Conservation (phyloP, 106 monocot genomes). For the Allium cepa region DNA sequence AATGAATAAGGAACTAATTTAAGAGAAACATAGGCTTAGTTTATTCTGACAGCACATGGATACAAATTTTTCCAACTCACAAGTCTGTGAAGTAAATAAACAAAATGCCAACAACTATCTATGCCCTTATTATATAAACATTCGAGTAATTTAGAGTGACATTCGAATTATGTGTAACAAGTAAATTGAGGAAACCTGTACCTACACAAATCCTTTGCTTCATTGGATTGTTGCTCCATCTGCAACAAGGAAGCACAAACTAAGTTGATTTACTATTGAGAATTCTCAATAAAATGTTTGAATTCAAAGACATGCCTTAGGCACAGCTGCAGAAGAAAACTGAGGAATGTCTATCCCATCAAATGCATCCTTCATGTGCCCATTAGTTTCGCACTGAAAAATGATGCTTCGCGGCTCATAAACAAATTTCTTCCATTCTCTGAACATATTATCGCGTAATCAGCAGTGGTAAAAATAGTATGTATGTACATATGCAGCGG, state of each 20-base stretch:
- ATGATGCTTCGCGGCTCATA: constrained; percentile 51
- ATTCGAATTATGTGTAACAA: neutral
- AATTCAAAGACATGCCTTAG: constrained; percentile 20
- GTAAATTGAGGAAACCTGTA: constrained; percentile 12
- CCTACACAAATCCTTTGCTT: constrained; percentile 16
- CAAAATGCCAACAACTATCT: no score
- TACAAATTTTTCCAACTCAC: no score
- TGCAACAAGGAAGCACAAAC: constrained; percentile 6
- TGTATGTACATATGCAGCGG: no score
- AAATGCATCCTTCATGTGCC: constrained; percentile 2
- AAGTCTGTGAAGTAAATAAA: no score
- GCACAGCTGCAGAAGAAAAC: constrained; percentile 64
- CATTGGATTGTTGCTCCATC: constrained; percentile 23
- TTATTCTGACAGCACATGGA: no score
- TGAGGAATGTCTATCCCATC: constrained; percentile 40
- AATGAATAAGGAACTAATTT: no score
- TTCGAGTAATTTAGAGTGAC: neutral
- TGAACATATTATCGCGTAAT: neutral
- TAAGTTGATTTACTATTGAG: no score
- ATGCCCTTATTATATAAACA: no score
- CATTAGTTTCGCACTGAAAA: constrained; percentile 30
- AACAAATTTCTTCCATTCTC: constrained; percentile 64
- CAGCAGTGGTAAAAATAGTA: no score
- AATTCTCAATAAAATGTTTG: no score
- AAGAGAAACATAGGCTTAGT: no score